Evolutionary conservation across 2,329 filamentous ascomycete species (phyloP).

Genomic region (Lachnellula subtilissima): DNA sequence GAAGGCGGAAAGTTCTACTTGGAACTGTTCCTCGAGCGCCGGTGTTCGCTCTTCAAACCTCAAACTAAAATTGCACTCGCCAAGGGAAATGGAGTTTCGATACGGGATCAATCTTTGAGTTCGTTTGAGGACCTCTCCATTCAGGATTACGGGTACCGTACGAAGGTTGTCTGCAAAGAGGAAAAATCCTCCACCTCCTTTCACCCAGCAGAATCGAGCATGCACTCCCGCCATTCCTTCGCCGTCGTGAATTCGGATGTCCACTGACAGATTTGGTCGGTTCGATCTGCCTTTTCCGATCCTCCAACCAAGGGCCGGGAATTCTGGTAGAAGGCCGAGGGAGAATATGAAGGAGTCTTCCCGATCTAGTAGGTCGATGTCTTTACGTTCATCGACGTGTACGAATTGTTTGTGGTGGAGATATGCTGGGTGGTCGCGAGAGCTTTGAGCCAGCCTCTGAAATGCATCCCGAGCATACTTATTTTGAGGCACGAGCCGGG

Average conservation of each 20-base stretch:
- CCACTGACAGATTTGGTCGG: slow-evolving; percentile 14
- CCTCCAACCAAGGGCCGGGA: slow-evolving; percentile 15
- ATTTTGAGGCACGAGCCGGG: slow-evolving; percentile 13
- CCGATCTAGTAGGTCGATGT: slow-evolving; percentile 2
- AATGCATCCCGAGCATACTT: slow-evolving; percentile 12
- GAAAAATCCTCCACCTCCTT: slow-evolving; percentile 20
- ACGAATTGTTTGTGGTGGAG: slow-evolving; percentile 12
- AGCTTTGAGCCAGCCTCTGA: not conserved
- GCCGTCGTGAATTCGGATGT: slow-evolving; percentile 15
- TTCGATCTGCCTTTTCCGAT: slow-evolving; percentile 17
- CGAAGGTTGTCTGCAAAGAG: slow-evolving; percentile 17
- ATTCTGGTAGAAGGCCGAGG: slow-evolving; percentile 12
- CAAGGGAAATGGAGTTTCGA: slow-evolving; percentile 16
- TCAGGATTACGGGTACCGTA: slow-evolving; percentile 11
- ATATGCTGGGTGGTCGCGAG: not conserved
- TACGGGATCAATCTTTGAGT: slow-evolving; percentile 18
- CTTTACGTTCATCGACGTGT: slow-evolving; percentile 6
- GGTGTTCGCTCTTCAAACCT: slow-evolving; percentile 11
- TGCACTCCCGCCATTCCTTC: slow-evolving; percentile 17
- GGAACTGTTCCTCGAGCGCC: slow-evolving; percentile 17
- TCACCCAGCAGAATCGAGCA: slow-evolving; percentile 19
- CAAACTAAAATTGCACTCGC: slow-evolving; percentile 18
- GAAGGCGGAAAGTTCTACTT: slow-evolving; percentile 15
- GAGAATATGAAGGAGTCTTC: slow-evolving; percentile 13
- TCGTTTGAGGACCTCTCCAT: slow-evolving; percentile 17